phyloP scores from a whole-genome alignment of 148 eudicot species.

The Heliamphora exappendiculata region DNA sequence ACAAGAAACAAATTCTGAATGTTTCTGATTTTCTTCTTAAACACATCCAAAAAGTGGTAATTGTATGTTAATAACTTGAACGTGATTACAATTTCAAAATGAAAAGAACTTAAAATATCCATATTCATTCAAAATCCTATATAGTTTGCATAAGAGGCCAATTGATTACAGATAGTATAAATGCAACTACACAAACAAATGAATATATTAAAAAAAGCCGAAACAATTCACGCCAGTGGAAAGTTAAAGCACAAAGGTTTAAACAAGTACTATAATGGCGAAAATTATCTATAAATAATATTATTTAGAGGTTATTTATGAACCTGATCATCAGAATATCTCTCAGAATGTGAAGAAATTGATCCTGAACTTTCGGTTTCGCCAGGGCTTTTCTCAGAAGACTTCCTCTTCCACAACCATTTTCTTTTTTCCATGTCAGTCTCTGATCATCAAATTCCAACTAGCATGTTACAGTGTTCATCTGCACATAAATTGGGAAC shows the following conservation, averaged over 20 bases:
- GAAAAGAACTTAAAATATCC: not conserved
- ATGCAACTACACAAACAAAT: not conserved
- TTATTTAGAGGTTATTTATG: not conserved
- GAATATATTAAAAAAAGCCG: not conserved
- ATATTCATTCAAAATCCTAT: too few relatives aligned
- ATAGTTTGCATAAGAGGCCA: not conserved
- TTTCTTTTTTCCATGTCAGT: slow-evolving; percentile 52
- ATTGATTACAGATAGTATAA: not conserved
- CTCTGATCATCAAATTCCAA: not conserved
- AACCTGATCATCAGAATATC: slow-evolving; percentile 66
- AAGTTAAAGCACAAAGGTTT: not conserved
- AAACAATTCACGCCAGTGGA: not conserved
- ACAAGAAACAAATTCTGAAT: too few relatives aligned
- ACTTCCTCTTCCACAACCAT: slow-evolving; percentile 72
- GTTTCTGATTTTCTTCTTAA: too few relatives aligned
- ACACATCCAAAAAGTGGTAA: not conserved
- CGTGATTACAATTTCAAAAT: not conserved
- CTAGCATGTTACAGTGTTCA: slow-evolving; percentile 5
- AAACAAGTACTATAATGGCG: not conserved
- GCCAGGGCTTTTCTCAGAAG: slow-evolving; percentile 57
- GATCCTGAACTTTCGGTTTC: slow-evolving; percentile 65
- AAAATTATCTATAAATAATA: not conserved
- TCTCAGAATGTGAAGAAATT: slow-evolving; percentile 64
- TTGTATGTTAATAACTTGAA: not conserved
- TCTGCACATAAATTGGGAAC: slow-evolving; percentile 8